A percentile compares a stretch with the other conserved stretches of the same genome.
These are phyloP conservation scores for Coix lacrymajobi DNA, from an alignment of 176 grass and related monocot species.

Conservation along the genomic window DNA sequence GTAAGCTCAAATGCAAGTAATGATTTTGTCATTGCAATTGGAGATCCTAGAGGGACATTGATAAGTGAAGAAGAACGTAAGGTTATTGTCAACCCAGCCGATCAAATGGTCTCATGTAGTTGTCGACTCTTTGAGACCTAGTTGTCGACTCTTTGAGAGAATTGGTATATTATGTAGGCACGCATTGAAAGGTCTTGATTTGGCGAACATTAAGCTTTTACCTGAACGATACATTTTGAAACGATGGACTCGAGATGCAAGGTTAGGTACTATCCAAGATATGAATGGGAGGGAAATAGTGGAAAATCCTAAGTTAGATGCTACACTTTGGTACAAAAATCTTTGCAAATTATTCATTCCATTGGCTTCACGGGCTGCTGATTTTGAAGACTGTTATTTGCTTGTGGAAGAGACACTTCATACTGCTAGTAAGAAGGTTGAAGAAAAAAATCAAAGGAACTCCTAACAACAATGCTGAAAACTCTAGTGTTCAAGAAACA, in stretches of 20 bases:
- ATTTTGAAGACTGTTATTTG: neutral
- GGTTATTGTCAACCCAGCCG: neutral
- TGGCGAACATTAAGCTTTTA: constrained; percentile 18
- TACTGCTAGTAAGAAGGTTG: neutral
- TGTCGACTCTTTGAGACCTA: neutral
- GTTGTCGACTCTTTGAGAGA: neutral
- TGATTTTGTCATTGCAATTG: constrained; percentile 8
- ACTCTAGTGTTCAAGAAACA: neutral
- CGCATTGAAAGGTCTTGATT: constrained; percentile 37
- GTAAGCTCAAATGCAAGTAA: neutral
- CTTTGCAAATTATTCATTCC: neutral
- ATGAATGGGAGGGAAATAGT: neutral
- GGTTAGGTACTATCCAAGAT: neutral
- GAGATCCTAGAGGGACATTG: neutral
- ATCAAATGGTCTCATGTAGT: neutral
- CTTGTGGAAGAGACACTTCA: neutral
- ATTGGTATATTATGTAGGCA: neutral
- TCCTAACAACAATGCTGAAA: neutral
- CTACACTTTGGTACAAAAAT: neutral
- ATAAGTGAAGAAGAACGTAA: neutral
- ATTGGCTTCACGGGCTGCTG: neutral
- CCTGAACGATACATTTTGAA: neutral
- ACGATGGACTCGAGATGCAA: neutral
- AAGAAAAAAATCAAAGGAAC: neutral
- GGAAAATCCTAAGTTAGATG: neutral